Percentiles rank a stretch among this genome's conserved stretches.
phyloP scores from a whole-genome alignment of 2,329 filamentous ascomycete species.

The Talaromyces sp. region DNA sequence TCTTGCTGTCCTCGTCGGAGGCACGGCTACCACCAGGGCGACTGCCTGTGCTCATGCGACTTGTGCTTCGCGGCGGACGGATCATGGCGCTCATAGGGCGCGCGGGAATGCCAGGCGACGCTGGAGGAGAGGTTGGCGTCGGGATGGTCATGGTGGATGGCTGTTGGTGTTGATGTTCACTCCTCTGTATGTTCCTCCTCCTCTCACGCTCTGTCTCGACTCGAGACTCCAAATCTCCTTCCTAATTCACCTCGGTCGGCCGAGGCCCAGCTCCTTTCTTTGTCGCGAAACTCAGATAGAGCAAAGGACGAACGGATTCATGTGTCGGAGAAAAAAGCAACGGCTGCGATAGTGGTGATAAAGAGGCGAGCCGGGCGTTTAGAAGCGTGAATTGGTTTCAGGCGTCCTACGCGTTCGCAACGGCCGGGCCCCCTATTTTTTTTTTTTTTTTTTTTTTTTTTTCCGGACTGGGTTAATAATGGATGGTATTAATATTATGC shows the following conservation, averaged over 20 bases:
- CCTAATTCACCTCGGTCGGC: slow-evolving; percentile 5
- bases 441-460: background rate
- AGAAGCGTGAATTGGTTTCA: background rate
- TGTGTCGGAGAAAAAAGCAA: background rate
- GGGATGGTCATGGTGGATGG: slow-evolving; percentile 56
- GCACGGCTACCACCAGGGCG: slow-evolving; percentile 72
- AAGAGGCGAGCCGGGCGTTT: background rate
- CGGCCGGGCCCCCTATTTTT: background rate
- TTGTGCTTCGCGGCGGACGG: slow-evolving; percentile 70
- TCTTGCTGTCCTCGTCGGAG: slow-evolving; percentile 85
- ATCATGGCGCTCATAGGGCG: slow-evolving; percentile 79
- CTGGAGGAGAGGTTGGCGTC: slow-evolving; percentile 67
- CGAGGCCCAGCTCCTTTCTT: slow-evolving; percentile 3
- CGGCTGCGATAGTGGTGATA: background rate
- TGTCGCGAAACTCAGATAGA: background rate
- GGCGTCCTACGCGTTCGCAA: background rate
- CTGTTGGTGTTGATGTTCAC: background rate
- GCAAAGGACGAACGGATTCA: background rate
- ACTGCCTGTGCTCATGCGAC: slow-evolving; percentile 75
- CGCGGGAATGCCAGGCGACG: slow-evolving; percentile 56
- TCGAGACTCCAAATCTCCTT: background rate
- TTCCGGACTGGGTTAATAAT: no score
- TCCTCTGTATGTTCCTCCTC: background rate
- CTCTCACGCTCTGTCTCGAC: background rate
- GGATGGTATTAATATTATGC: background rate